Conservation (phyloP, 2,329 filamentous ascomycete genomes). For the Emmonsia crescens region DNA sequence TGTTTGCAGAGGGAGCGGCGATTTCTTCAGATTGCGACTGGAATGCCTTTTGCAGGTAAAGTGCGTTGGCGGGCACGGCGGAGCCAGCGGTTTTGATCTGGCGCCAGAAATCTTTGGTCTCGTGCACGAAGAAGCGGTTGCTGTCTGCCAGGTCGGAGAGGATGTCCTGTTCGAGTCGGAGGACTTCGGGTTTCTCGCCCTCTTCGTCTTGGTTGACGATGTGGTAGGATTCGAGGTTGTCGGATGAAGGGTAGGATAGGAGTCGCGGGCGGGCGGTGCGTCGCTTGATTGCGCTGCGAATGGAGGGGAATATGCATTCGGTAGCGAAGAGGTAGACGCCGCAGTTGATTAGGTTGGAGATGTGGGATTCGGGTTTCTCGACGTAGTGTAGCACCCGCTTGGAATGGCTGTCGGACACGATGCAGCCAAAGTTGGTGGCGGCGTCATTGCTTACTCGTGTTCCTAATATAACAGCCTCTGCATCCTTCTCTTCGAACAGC, state of each 20-base stretch:
- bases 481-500: slow-evolving; percentile 87
- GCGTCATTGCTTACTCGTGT: slow-evolving; percentile 85
- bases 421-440: slow-evolving; percentile 93
- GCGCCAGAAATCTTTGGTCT: slow-evolving; percentile 99
- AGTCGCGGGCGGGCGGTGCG: slow-evolving; percentile 83
- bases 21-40: slow-evolving; percentile 75
- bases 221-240: slow-evolving; percentile 69
- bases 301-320: slow-evolving; percentile 92
- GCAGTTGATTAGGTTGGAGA: slow-evolving; percentile 98
- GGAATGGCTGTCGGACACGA: slow-evolving; percentile 86
- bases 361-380: slow-evolving; percentile 95
- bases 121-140: slow-evolving; percentile 96
- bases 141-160: slow-evolving; percentile 89
- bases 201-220: slow-evolving; percentile 61
- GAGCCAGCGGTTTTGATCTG: slow-evolving; percentile 99
- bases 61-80: slow-evolving; percentile 87
- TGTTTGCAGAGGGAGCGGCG: slow-evolving; percentile 69
- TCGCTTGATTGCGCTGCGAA: slow-evolving; percentile 88
- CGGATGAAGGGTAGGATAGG: slow-evolving; percentile 88
- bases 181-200: slow-evolving; percentile 67
- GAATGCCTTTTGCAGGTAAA: slow-evolving; percentile 91
- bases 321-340: slow-evolving; percentile 96
- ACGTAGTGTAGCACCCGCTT: slow-evolving; percentile 97
- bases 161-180: slow-evolving; percentile 94
- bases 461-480: slow-evolving; percentile 90